These are phyloP conservation scores for Penicillium glabrum DNA, from an alignment of 2,329 filamentous ascomycete species.

Conservation along the genomic window DNA sequence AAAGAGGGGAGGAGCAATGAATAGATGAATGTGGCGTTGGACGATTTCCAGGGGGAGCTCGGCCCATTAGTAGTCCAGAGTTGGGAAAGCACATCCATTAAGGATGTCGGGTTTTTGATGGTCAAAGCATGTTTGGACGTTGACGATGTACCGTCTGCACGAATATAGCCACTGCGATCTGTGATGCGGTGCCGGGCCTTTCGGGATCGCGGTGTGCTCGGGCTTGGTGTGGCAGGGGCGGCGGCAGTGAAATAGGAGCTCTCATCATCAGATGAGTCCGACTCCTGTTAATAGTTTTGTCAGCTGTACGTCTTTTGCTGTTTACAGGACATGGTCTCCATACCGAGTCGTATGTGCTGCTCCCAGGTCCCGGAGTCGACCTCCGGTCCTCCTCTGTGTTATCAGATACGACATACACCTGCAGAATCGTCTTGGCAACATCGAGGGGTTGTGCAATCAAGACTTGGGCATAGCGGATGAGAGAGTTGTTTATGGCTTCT, in stretches of 20 bases:
- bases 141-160: conserved; percentile 36
- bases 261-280: conserved; percentile 67
- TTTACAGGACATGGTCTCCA: conserved; percentile 5
- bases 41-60: conserved; percentile 91
- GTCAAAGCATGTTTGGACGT: conserved; percentile 61
- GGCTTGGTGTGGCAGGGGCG: conserved; percentile 43
- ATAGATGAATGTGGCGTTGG: conserved; percentile 91
- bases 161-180: conserved; percentile 48
- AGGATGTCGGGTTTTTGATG: conserved; percentile 73
- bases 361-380: conserved; percentile 24
- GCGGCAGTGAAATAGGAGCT: conserved; percentile 79
- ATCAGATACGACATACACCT: conserved; percentile 61
- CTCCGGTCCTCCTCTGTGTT: conserved; percentile 33
- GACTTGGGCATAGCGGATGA: conserved; percentile 90
- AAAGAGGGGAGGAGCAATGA: conserved; percentile 80
- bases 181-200: conserved; percentile 42
- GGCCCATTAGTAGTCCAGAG: conserved; percentile 87
- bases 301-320: conserved; percentile 1
- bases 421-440: conserved; percentile 90
- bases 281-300: conserved; percentile 25
- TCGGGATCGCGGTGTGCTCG: conserved; percentile 41
- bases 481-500: conserved; percentile 75
- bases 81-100: conserved; percentile 82
- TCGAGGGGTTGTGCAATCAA: conserved; percentile 94
- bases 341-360: conserved; percentile 36